Percentiles rank a stretch among this genome's conserved stretches.
These are phyloP conservation scores for Neoascochyta sp. DNA, from an alignment of 2,329 filamentous ascomycete genomes.

Conservation along the genomic window DNA sequence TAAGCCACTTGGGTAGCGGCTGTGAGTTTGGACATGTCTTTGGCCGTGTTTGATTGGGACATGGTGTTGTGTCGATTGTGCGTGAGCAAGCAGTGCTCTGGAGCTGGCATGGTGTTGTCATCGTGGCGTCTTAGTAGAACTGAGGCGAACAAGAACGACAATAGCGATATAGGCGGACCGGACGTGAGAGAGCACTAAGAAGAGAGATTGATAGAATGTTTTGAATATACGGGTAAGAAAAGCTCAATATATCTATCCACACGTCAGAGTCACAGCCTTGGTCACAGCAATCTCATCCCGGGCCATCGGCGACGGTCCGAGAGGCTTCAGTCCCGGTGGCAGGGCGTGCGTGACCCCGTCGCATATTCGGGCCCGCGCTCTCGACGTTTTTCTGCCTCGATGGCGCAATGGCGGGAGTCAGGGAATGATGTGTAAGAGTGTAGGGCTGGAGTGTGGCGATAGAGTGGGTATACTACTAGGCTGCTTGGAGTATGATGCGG, in stretches of 20 bases:
- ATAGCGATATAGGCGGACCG: background rate
- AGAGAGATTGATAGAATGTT: background rate
- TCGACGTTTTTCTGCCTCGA: too few relatives aligned
- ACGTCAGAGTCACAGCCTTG: background rate
- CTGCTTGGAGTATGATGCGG: too few relatives aligned
- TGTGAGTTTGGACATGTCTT: constrained; percentile 2
- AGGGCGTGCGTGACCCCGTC: too few relatives aligned
- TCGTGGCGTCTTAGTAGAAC: background rate
- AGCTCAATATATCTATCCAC: constrained; percentile 1
- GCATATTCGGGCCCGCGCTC: too few relatives aligned
- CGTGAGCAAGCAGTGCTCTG: constrained; percentile 3
- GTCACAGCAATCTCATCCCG: constrained; percentile 3
- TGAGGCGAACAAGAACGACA: background rate
- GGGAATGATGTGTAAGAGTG: too few relatives aligned
- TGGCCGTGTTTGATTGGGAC: constrained; percentile 3
- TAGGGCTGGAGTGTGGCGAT: too few relatives aligned
- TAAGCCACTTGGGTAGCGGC: constrained; percentile 22
- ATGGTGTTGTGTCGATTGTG: constrained; percentile 5
- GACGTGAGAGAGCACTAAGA: background rate
- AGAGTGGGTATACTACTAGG: too few relatives aligned
- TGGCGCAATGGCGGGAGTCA: too few relatives aligned
- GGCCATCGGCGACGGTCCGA: constrained; percentile 9
- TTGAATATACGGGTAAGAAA: background rate
- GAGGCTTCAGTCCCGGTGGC: too few relatives aligned
- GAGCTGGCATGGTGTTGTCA: constrained; percentile 5